Evolutionary conservation across 768 basidiomycete genomes (phyloP).

Genomic region (Psilocybe sp.): DNA sequence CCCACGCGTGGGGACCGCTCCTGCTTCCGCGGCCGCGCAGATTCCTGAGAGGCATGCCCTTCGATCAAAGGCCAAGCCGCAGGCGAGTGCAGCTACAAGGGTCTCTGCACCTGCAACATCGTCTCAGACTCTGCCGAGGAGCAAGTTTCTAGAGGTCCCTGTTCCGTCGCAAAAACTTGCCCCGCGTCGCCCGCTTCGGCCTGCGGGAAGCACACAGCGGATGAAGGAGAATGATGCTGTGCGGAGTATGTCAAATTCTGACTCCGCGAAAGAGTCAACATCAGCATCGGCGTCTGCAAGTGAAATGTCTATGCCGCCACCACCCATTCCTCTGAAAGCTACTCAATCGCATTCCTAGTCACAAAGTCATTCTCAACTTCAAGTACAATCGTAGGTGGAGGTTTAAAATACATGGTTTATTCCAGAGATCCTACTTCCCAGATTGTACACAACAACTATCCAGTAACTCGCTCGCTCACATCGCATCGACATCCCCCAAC

Average conservation of each 20-base stretch:
- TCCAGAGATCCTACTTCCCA: too few relatives aligned
- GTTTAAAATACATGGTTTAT: too few relatives aligned
- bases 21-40: neutral
- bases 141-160: slow-evolving; percentile 3
- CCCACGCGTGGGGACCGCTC: slow-evolving; percentile 1
- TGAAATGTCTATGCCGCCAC: neutral
- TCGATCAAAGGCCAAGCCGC: too few relatives aligned
- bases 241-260: too few relatives aligned
- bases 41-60: neutral
- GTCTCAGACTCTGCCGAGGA: neutral
- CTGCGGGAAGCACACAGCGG: neutral
- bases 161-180: neutral
- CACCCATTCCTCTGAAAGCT: neutral
- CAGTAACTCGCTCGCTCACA: too few relatives aligned
- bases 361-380: too few relatives aligned
- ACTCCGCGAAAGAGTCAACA: slow-evolving; percentile 1
- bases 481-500: too few relatives aligned
- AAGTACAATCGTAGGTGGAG: too few relatives aligned
- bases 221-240: slow-evolving; percentile 7
- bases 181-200: neutral
- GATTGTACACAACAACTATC: too few relatives aligned
- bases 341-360: too few relatives aligned
- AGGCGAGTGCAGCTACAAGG: too few relatives aligned
- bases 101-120: too few relatives aligned
- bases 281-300: slow-evolving; percentile 5